Conservation (phyloP, 2,329 filamentous ascomycete genomes). For the Aspergillus vadensis region DNA sequence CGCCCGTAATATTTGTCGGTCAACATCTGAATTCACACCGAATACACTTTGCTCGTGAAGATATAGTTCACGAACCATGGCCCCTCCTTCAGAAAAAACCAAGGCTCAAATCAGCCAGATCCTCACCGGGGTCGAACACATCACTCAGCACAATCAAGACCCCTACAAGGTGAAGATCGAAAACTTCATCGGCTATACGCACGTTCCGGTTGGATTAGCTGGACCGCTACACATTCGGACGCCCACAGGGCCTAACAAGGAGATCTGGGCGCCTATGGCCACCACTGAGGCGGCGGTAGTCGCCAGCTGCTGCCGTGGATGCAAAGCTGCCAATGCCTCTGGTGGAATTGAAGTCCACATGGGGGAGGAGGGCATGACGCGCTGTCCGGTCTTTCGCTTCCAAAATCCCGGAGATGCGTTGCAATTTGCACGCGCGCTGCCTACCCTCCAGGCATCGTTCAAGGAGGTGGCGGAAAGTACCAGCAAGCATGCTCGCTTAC, state of each 20-base stretch:
- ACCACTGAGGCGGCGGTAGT: constrained; percentile 32
- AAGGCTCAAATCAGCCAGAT: neutral
- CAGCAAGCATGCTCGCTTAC: constrained; percentile 8
- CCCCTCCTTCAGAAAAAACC: neutral
- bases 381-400: constrained; percentile 30
- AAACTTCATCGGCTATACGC: constrained; percentile 14
- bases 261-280: constrained; percentile 31
- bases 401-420: constrained; percentile 21
- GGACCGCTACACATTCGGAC: constrained; percentile 7
- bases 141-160: constrained; percentile 4
- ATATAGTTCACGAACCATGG: neutral
- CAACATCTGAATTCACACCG: too few species aligned
- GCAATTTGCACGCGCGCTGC: constrained; percentile 12
- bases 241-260: neutral
- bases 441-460: neutral
- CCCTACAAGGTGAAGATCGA: constrained; percentile 5
- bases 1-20: too few species aligned
- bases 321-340: constrained; percentile 29
- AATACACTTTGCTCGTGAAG: too few species aligned
- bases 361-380: constrained; percentile 25
- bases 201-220: constrained; percentile 10
- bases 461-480: constrained; percentile 3
- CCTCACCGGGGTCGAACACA: neutral
- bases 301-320: constrained; percentile 34
- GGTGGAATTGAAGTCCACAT: constrained; percentile 20